Conservation (phyloP, 306 rosid species). For the Urtica urens region DNA sequence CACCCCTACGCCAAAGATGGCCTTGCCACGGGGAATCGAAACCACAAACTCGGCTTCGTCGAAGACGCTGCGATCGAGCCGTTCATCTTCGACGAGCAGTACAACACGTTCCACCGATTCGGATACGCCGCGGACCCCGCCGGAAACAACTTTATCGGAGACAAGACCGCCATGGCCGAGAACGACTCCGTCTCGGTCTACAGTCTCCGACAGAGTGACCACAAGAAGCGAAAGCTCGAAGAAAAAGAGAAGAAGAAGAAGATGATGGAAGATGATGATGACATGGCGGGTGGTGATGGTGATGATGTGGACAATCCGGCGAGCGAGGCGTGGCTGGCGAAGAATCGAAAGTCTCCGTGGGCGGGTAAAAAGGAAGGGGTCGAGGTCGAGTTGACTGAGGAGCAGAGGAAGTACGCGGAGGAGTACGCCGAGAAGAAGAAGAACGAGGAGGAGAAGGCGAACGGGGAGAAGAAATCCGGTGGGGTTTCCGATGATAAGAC, state of each 20-base stretch:
- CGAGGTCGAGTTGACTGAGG: slow-evolving; percentile 64
- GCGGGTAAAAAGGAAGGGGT: slow-evolving; percentile 81
- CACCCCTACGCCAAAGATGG: slow-evolving; percentile 95
- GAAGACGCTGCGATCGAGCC: slow-evolving; percentile 81
- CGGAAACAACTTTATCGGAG: slow-evolving; percentile 63
- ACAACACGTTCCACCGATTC: slow-evolving; percentile 76
- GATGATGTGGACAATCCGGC: slow-evolving; percentile 65
- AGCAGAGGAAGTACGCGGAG: slow-evolving; percentile 85
- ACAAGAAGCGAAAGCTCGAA: slow-evolving; percentile 58
- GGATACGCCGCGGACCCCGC: slow-evolving; percentile 91
- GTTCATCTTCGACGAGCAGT: slow-evolving; percentile 83
- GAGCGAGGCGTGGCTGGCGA: slow-evolving; percentile 59
- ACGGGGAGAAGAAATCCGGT: slow-evolving; percentile 61
- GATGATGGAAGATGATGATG: slow-evolving; percentile 34
- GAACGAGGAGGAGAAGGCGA: slow-evolving; percentile 82
- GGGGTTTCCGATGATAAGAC: slow-evolving; percentile 71
- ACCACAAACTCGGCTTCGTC: slow-evolving; percentile 89
- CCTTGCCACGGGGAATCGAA: slow-evolving; percentile 86
- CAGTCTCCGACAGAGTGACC: slow-evolving; percentile 66
- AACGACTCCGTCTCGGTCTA: slow-evolving; percentile 70
- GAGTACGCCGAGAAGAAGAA: slow-evolving; percentile 95
- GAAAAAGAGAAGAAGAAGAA: slow-evolving; percentile 52
- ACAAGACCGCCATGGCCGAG: slow-evolving; percentile 41
- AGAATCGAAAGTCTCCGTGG: slow-evolving; percentile 93
- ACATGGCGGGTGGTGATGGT: slow-evolving; percentile 6